Percentiles rank a stretch among this genome's conserved stretches.
Evolutionary conservation across 768 basidiomycete genomes (phyloP).

Genomic region (Mycena belliarum): DNA sequence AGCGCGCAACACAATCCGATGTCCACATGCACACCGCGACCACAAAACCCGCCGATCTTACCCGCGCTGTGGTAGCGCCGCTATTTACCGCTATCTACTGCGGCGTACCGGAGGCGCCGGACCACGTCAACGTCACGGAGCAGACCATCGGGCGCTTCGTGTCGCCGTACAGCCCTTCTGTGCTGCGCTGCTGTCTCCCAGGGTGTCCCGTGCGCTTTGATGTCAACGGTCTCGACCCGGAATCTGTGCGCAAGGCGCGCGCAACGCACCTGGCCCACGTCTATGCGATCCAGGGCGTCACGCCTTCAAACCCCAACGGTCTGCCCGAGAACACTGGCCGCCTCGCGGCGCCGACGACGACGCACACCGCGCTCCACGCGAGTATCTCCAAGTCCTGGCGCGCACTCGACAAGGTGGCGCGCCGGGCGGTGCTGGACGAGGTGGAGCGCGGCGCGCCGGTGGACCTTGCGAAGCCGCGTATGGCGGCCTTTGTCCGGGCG

Average conservation of each 20-base stretch:
- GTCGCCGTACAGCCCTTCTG: slow-evolving; percentile 19
- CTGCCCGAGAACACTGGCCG: slow-evolving; percentile 19
- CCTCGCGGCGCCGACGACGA: slow-evolving; percentile 16
- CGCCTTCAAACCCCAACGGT: slow-evolving; percentile 8
- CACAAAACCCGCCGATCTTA: slow-evolving; percentile 6
- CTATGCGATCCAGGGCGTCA: slow-evolving; percentile 10
- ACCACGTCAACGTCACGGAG: slow-evolving; percentile 6
- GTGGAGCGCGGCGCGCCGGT: background rate
- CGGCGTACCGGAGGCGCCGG: background rate
- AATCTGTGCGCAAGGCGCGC: slow-evolving; percentile 10
- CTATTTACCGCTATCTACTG: slow-evolving; percentile 15
- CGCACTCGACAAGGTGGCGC: slow-evolving; percentile 7
- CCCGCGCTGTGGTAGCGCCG: slow-evolving; percentile 6
- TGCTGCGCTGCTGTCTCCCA: slow-evolving; percentile 9
- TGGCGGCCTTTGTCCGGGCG: background rate
- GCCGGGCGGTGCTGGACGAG: slow-evolving; percentile 4
- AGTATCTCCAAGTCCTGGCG: slow-evolving; percentile 20
- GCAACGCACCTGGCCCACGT: slow-evolving; percentile 16
- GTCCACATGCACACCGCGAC: slow-evolving; percentile 19
- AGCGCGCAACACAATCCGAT: slow-evolving; percentile 15
- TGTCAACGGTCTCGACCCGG: background rate
- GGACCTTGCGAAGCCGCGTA: background rate
- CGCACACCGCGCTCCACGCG: slow-evolving; percentile 12
- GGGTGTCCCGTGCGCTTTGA: slow-evolving; percentile 20
- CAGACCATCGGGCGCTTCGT: slow-evolving; percentile 17